A percentile compares a stretch with the other conserved stretches of the same genome.
These are phyloP conservation scores for Trametes sp. DNA, from an alignment of 1,284 basidiomycete species.

Conservation along the genomic window DNA sequence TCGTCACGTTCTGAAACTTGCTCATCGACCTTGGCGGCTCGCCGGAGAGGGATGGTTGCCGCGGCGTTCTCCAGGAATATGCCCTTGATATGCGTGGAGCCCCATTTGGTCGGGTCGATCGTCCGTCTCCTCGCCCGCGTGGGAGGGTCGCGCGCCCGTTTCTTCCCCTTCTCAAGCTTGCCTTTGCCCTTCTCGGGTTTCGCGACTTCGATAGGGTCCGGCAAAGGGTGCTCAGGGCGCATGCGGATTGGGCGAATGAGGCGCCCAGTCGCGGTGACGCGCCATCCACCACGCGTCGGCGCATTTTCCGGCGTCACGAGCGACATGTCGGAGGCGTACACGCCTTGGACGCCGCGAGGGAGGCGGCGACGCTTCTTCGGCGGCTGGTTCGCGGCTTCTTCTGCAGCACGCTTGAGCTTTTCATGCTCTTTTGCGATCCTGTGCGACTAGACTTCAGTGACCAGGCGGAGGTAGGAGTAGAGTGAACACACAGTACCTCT, in stretches of 20 bases:
- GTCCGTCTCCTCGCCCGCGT: constrained; percentile 57
- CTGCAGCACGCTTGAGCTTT: constrained; percentile 34
- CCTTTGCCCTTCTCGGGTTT: constrained; percentile 19
- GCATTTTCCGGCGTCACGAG: constrained; percentile 65
- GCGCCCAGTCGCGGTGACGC: constrained; percentile 68
- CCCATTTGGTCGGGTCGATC: constrained; percentile 75
- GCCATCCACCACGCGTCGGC: constrained; percentile 63
- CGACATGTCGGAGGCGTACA: constrained; percentile 66
- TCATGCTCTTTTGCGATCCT: constrained; percentile 48
- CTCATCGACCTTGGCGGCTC: background rate
- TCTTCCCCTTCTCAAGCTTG: constrained; percentile 22
- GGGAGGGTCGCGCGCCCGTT: constrained; percentile 44
- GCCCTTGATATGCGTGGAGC: constrained; percentile 70
- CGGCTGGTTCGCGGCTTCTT: constrained; percentile 32
- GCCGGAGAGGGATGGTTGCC: constrained; percentile 5
- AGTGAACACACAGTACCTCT: too few relatives aligned
- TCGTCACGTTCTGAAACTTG: constrained; percentile 5
- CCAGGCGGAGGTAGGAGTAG: too few relatives aligned
- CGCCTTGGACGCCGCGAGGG: constrained; percentile 45
- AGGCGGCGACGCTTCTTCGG: constrained; percentile 47
- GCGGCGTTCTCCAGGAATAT: constrained; percentile 59
- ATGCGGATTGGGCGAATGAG: constrained; percentile 71
- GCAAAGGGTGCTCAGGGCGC: constrained; percentile 68
- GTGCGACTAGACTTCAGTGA: constrained; percentile 17
- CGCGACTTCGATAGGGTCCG: constrained; percentile 41